Percentiles rank a stretch among this genome's conserved stretches.
phyloP scores from a whole-genome alignment of 805 yeast genomes.

The Candida ovalis region DNA sequence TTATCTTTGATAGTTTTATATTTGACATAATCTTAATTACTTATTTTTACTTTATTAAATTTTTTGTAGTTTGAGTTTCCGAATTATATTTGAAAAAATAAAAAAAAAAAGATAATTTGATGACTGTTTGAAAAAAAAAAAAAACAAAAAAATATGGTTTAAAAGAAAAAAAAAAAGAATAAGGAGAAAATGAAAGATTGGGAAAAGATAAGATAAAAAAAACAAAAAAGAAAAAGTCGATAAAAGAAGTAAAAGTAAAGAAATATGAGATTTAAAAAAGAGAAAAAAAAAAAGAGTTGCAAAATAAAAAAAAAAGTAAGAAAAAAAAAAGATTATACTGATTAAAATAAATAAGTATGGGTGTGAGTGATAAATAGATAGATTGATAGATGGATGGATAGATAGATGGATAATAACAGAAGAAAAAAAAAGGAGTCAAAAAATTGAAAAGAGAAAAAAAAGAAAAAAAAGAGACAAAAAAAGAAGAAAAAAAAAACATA shows the following conservation, averaged over 20 bases:
- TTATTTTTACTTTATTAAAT: not conserved
- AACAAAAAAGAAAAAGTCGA: no score
- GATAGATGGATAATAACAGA: not conserved
- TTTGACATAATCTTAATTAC: not conserved
- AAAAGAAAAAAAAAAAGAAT: not conserved
- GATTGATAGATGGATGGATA: no score
- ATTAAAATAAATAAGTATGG: no score
- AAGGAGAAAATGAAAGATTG: not conserved
- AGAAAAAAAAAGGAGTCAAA: not conserved
- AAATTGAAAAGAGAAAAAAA: not conserved
- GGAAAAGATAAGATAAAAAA: no score
- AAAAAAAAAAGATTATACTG: no score
- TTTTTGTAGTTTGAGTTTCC: not conserved
- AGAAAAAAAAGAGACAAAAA: not conserved
- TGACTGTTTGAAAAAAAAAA: not conserved
- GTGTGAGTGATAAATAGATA: no score
- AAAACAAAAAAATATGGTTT: not conserved
- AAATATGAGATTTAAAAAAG: no score
- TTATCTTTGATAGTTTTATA: not conserved
- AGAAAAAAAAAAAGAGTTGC: no score
- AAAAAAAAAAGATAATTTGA: not conserved
- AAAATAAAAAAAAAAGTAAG: no score
- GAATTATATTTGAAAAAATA: not conserved
- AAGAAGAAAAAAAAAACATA: not conserved
- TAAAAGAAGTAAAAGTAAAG: no score